Conservation (phyloP, 371 early-diverging fungal species). For the Smittium culicis region DNA sequence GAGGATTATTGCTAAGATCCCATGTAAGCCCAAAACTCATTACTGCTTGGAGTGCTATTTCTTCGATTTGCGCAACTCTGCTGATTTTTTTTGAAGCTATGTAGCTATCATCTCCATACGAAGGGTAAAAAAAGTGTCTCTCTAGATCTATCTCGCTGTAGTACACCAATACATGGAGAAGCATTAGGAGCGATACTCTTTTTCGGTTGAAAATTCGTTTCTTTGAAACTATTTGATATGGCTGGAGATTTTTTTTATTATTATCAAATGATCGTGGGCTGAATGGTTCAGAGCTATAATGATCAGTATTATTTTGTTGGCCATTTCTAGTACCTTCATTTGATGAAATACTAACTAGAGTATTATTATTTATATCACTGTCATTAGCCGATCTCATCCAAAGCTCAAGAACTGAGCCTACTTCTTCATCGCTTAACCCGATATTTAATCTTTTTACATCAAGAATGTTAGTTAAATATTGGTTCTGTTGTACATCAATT, state of each 20-base stretch:
- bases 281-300: neutral
- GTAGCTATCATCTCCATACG: neutral
- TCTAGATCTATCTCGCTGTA: conserved; percentile 25
- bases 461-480: conserved; percentile 25
- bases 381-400: conserved; percentile 16
- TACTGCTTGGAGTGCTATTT: conserved; percentile 30
- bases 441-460: conserved; percentile 27
- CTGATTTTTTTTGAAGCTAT: conserved; percentile 8
- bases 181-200: conserved; percentile 29
- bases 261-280: no score
- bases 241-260: neutral
- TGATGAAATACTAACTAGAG: neutral
- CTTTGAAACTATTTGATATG: neutral
- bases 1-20: conserved; percentile 32
- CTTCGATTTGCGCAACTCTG: conserved; percentile 30
- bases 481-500: conserved; percentile 22
- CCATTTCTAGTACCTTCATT: neutral
- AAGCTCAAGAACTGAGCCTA: conserved; percentile 19
- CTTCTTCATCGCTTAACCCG: conserved; percentile 25
- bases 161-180: conserved; percentile 29
- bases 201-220: neutral
- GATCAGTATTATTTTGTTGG: neutral
- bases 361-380: neutral
- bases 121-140: neutral
- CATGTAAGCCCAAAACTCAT: conserved; percentile 30